Percentiles rank a stretch among this genome's conserved stretches.
phyloP scores from a whole-genome alignment of 2,329 filamentous ascomycete genomes.

The Neospermospora avenae region DNA sequence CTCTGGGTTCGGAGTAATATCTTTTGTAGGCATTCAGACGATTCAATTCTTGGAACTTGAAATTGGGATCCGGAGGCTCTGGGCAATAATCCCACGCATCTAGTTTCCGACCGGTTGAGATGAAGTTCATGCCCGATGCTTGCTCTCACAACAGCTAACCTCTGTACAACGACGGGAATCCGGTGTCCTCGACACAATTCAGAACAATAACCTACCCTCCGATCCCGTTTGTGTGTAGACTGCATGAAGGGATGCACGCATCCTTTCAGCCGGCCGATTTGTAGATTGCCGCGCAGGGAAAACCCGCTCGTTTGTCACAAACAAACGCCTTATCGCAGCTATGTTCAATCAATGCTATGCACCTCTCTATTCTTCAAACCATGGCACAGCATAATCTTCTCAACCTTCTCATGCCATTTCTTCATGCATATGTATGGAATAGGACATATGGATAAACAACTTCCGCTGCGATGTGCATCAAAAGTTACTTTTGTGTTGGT shows the following conservation, averaged over 20 bases:
- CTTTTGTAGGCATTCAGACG: neutral
- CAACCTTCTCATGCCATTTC: neutral
- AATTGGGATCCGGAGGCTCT: slow-evolving; percentile 2
- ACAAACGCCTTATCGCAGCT: slow-evolving; percentile 4
- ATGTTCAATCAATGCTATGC: slow-evolving; percentile 11
- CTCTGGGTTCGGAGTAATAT: slow-evolving; percentile 2
- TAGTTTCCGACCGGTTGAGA: slow-evolving; percentile 3
- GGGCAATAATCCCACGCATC: neutral
- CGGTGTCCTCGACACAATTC: slow-evolving; percentile 5
- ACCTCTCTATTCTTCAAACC: neutral
- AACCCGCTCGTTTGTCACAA: slow-evolving; percentile 6
- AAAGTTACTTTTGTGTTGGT: neutral
- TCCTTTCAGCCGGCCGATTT: slow-evolving; percentile 8
- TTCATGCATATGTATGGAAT: slow-evolving; percentile 9
- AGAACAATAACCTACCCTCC: slow-evolving; percentile 5
- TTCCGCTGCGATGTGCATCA: slow-evolving; percentile 17
- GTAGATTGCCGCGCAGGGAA: slow-evolving; percentile 4
- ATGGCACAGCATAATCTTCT: slow-evolving; percentile 9
- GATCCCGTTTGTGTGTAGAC: neutral
- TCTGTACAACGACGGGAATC: slow-evolving; percentile 6
- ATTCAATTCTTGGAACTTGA: neutral
- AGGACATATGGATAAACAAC: slow-evolving; percentile 7
- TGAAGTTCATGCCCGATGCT: slow-evolving; percentile 6
- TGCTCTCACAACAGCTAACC: neutral
- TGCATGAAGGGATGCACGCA: slow-evolving; percentile 1